phyloP scores from a whole-genome alignment of 2,329 filamentous ascomycete species.

The Trichophyton schoenleinii region DNA sequence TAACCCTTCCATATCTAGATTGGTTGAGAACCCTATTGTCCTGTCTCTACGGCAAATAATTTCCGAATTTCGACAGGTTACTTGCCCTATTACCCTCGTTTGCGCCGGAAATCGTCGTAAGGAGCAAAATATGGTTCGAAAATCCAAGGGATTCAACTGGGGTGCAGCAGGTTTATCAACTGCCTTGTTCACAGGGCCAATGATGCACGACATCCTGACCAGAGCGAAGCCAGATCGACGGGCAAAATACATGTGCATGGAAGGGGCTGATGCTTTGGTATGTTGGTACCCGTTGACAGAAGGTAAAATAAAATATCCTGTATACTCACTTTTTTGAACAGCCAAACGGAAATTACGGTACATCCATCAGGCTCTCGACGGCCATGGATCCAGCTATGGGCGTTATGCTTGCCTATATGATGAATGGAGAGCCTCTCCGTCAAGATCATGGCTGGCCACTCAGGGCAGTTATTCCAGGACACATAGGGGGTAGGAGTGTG shows the following conservation, averaged over 20 bases:
- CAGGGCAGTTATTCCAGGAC: slow-evolving; percentile 71
- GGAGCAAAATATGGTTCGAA: slow-evolving; percentile 81
- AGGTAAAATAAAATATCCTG: neutral
- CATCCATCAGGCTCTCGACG: slow-evolving; percentile 78
- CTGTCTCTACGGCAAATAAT: slow-evolving; percentile 62
- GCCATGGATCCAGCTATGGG: slow-evolving; percentile 70
- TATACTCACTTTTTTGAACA: slow-evolving; percentile 20
- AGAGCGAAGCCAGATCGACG: slow-evolving; percentile 54
- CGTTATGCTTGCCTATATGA: slow-evolving; percentile 76
- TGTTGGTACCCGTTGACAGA: slow-evolving; percentile 12
- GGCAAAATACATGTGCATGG: slow-evolving; percentile 78
- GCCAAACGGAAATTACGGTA: slow-evolving; percentile 82
- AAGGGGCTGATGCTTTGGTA: slow-evolving; percentile 69
- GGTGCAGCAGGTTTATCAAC: slow-evolving; percentile 77
- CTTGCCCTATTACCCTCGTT: slow-evolving; percentile 75
- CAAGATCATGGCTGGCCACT: slow-evolving; percentile 82
- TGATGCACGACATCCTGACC: slow-evolving; percentile 58
- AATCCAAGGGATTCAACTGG: slow-evolving; percentile 92
- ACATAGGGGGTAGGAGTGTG: slow-evolving; percentile 83
- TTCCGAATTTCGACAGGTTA: slow-evolving; percentile 63
- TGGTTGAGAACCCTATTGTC: slow-evolving; percentile 64
- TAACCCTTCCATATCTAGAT: slow-evolving; percentile 24
- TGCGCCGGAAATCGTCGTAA: slow-evolving; percentile 87
- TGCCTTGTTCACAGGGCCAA: slow-evolving; percentile 73
- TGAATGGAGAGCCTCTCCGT: slow-evolving; percentile 71